A percentile compares a stretch with the other conserved stretches of the same genome.
These are phyloP conservation scores for Wallacemonas sp. DNA, from an alignment of 208 protist species.

Conservation along the genomic window DNA sequence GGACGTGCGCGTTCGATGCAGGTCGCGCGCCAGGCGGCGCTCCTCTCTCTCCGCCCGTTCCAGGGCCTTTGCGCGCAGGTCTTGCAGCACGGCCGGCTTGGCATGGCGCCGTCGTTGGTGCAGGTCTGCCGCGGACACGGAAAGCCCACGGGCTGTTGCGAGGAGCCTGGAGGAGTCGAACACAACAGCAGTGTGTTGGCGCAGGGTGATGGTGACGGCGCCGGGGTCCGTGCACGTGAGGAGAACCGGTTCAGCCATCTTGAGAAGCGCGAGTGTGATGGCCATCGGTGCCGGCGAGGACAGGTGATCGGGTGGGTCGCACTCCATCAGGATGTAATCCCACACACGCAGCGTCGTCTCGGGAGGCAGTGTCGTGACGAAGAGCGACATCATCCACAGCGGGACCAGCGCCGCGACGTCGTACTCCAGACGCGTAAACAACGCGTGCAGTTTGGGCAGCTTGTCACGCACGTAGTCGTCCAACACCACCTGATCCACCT, in stretches of 20 bases:
- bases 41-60: conserved; percentile 20
- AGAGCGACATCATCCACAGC: conserved; percentile 72
- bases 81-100: conserved; percentile 27
- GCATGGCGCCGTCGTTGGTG: conserved; percentile 39
- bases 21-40: conserved; percentile 27
- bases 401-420: conserved; percentile 57
- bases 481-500: conserved; percentile 69
- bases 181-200: conserved; percentile 22
- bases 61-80: conserved; percentile 20
- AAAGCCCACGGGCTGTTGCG: conserved; percentile 18
- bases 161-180: conserved; percentile 48
- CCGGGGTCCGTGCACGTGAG: conserved; percentile 37
- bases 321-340: conserved; percentile 60
- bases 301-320: not conserved
- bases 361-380: conserved; percentile 61
- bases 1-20: not conserved
- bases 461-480: conserved; percentile 30
- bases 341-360: conserved; percentile 56
- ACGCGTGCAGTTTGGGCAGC: conserved; percentile 47
- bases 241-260: conserved; percentile 34
- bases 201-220: conserved; percentile 38
- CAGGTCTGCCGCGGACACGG: conserved; percentile 31
- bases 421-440: conserved; percentile 35
- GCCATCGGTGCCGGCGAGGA: conserved; percentile 20
- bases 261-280: conserved; percentile 53